A percentile compares a stretch with the other conserved stretches of the same genome.
Evolutionary conservation across 805 yeast genomes (phyloP).

Genomic region (Kodamaea hsintzibuensis): DNA sequence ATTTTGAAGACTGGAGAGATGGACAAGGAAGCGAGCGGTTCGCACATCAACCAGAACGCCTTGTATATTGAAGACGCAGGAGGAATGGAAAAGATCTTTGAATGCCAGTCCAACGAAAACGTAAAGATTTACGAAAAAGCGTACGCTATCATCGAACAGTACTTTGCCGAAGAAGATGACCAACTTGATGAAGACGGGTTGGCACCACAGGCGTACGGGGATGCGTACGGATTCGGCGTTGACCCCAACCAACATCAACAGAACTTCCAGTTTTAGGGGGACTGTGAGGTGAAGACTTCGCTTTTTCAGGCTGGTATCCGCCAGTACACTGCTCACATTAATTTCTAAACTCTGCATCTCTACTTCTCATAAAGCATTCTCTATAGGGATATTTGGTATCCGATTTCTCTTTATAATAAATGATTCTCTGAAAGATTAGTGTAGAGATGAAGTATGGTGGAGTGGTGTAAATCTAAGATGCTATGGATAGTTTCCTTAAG

Average conservation of each 20-base stretch:
- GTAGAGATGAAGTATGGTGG: background rate
- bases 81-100: constrained; percentile 94
- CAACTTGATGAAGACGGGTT: constrained; percentile 65
- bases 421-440: background rate
- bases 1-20: constrained; percentile 92
- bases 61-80: constrained; percentile 96
- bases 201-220: constrained; percentile 77
- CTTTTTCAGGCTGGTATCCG: no score
- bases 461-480: no score
- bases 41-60: constrained; percentile 80
- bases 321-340: background rate
- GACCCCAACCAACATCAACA: constrained; percentile 51
- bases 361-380: constrained; percentile 10
- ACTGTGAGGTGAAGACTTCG: background rate
- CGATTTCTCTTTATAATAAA: background rate
- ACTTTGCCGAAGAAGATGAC: constrained; percentile 80
- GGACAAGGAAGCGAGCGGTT: constrained; percentile 76
- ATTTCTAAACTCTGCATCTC: constrained; percentile 11
- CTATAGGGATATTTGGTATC: background rate
- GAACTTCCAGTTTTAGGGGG: constrained; percentile 47
- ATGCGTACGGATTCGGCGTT: constrained; percentile 86
- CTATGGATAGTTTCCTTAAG: no score
- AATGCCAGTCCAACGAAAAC: constrained; percentile 88
- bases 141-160: constrained; percentile 83
- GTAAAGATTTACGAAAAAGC: constrained; percentile 93